A percentile compares a stretch with the other conserved stretches of the same genome.
These are phyloP conservation scores for Clohesyomyces aquaticus DNA, from an alignment of 495 filamentous ascomycete genomes.

Conservation along the genomic window DNA sequence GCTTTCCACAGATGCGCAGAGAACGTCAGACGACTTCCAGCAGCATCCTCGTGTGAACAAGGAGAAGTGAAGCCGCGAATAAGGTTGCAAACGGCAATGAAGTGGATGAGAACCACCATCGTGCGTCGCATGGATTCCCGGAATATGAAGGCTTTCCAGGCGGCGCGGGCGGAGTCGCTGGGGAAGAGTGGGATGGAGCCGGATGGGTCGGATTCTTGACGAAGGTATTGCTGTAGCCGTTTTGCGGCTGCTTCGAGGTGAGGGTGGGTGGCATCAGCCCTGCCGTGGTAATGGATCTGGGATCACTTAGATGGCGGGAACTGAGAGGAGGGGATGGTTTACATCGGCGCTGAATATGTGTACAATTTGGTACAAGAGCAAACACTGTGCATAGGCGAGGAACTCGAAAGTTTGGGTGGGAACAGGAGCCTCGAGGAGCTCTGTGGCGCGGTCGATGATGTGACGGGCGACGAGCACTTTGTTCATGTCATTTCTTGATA, in stretches of 20 bases:
- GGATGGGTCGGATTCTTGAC: neutral
- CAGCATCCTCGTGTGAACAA: neutral
- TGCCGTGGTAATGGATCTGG: slow-evolving; percentile 5
- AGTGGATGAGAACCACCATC: slow-evolving; percentile 16
- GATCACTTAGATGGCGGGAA: neutral
- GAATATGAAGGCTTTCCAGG: slow-evolving; percentile 31
- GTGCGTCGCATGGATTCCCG: slow-evolving; percentile 28
- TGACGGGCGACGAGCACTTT: slow-evolving; percentile 50
- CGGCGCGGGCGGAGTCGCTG: slow-evolving; percentile 44
- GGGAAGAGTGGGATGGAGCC: slow-evolving; percentile 33
- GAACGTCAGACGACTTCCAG: slow-evolving; percentile 10
- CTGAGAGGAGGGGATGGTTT: neutral
- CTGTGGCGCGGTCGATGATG: slow-evolving; percentile 48
- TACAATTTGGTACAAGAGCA: slow-evolving; percentile 37
- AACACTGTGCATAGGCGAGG: slow-evolving; percentile 46
- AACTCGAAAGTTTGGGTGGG: slow-evolving; percentile 42
- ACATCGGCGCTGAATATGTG: slow-evolving; percentile 22
- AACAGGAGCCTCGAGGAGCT: slow-evolving; percentile 46
- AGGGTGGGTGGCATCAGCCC: neutral
- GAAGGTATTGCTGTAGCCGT: neutral
- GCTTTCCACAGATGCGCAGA: slow-evolving; percentile 57
- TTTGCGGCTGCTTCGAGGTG: slow-evolving; percentile 11
- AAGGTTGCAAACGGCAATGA: slow-evolving; percentile 11
- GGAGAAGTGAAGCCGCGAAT: neutral
- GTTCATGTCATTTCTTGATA: slow-evolving; percentile 54